Base-by-base conservation (phyloP, 306 rosid species). In the Cucumis melo region DNA sequence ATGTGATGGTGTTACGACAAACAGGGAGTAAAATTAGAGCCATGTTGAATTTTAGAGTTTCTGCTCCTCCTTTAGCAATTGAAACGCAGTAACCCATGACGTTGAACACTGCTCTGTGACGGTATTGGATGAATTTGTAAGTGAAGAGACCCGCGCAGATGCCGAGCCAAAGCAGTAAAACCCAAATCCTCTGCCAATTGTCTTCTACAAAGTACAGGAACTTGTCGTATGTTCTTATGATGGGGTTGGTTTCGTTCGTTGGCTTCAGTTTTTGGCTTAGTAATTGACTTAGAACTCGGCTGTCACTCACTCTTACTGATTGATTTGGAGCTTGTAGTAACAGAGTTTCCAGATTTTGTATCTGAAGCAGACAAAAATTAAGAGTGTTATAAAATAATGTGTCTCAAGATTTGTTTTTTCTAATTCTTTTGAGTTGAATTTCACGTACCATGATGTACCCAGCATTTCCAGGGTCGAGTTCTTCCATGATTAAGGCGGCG, bases 1-100 rank as follows among this genome's bases (percentile, higher is more conserved):
- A 88, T 20, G 91, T 88, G 65, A 88, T 88, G 64, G 91, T 86
- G 82, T 88, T 88, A 15, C 91, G 89, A 73, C 91, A 88, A 38
- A 88, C 91, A 0, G 91, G 91, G 16, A 88, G 66, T 19, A 88
- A 23, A 58, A 88, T 86, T 10, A 88, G 62, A 14, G 91, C 91
- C 91, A 84, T 88, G 83, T 88, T 88, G 81, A 88, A 84, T 44
- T 88, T 88, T 27, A 88, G 89, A 19, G 83, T 88, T 81, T 88
- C 91, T 4, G 89, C 91, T 44, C 86, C 91, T 32, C 91, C 91
- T 81, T 88, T 88, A 16, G 91, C 91, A 23, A 88, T 19, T 71
- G 83, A 84, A 41, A 88, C 91, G 17, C 91, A 88, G 20, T 86
- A 79, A 36, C 91, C 91, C 91, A 88, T 88, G 24, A 86, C 84